A percentile compares a stretch with the other conserved stretches of the same genome.
These are phyloP conservation scores for Bacterosira constricta DNA, from an alignment of 108 stramenopile genomes.

Conservation along the genomic window DNA sequence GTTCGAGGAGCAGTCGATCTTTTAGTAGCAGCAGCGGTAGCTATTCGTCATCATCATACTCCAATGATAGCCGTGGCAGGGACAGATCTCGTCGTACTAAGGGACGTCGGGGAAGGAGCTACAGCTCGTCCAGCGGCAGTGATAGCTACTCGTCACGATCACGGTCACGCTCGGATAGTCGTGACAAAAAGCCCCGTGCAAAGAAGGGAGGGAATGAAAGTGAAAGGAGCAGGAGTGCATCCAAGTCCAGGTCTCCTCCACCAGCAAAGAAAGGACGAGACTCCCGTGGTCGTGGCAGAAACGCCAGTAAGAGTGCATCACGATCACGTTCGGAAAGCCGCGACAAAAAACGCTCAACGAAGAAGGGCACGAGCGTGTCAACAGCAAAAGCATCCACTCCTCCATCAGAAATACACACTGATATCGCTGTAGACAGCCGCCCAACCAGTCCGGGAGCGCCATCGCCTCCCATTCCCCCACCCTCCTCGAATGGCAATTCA, in stretches of 20 bases:
- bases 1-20: slow-evolving; percentile 28
- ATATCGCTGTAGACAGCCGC: slow-evolving; percentile 2
- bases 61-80: not conserved
- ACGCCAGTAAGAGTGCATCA: not conserved
- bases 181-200: not conserved
- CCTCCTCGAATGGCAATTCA: not conserved
- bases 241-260: not conserved
- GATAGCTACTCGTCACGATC: slow-evolving; percentile 23
- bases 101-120: slow-evolving; percentile 31
- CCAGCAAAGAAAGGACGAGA: too few relatives aligned
- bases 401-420: not conserved
- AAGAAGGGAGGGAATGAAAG: not conserved
- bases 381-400: not conserved
- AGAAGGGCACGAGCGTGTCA: not conserved
- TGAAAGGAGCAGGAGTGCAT: not conserved
- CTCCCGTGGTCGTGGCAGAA: not conserved
- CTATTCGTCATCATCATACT: slow-evolving; percentile 37
- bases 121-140: slow-evolving; percentile 17
- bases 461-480: not conserved
- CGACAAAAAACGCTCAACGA: not conserved
- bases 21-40: slow-evolving; percentile 29
- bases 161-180: slow-evolving; percentile 10
- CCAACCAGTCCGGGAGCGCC: slow-evolving; percentile 2
- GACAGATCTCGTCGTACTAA: slow-evolving; percentile 17
- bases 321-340: not conserved